A percentile compares a stretch with the other conserved stretches of the same genome.
phyloP scores from a whole-genome alignment of 2,329 filamentous ascomycete genomes.

The Periconia sp. region DNA sequence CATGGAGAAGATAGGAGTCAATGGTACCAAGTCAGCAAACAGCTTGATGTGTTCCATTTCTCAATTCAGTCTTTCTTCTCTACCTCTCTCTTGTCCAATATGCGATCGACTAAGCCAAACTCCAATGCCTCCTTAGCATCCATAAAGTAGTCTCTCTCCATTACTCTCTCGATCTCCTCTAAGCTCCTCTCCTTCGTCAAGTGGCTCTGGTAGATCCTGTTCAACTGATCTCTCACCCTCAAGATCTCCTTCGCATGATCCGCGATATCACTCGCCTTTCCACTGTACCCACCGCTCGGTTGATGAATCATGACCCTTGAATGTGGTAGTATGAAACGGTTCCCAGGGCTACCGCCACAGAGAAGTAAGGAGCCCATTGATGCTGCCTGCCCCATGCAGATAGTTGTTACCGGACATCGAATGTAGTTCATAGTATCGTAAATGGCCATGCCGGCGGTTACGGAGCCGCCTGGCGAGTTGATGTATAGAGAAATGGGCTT shows the following conservation, averaged over 20 bases:
- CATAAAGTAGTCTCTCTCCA: slow-evolving; percentile 97
- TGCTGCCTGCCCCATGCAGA: slow-evolving; percentile 92
- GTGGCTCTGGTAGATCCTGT: slow-evolving; percentile 87
- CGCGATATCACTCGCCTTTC: slow-evolving; percentile 80
- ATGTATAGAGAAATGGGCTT: slow-evolving; percentile 98
- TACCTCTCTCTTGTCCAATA: slow-evolving; percentile 69
- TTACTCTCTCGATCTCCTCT: slow-evolving; percentile 87
- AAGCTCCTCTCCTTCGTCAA: slow-evolving; percentile 78
- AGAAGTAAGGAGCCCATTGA: slow-evolving; percentile 93
- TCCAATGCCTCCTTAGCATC: slow-evolving; percentile 86
- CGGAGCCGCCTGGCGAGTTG: slow-evolving; percentile 92
- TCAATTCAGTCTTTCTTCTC: slow-evolving; percentile 42
- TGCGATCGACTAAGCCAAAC: slow-evolving; percentile 90
- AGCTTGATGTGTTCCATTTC: no score
- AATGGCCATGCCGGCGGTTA: slow-evolving; percentile 84
- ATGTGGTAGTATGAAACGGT: slow-evolving; percentile 90
- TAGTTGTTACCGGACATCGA: slow-evolving; percentile 87
- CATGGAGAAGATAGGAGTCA: no score
- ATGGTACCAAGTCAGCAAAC: no score
- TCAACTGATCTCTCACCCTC: slow-evolving; percentile 81
- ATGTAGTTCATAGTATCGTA: slow-evolving; percentile 99
- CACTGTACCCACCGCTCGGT: slow-evolving; percentile 76
- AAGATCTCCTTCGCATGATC: slow-evolving; percentile 98
- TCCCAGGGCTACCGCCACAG: slow-evolving; percentile 82
- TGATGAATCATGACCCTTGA: slow-evolving; percentile 97